A percentile compares a stretch with the other conserved stretches of the same genome.
These are phyloP conservation scores for Berberis vulgaris DNA, from an alignment of 164 flowering plant genomes.

Conservation along the genomic window DNA sequence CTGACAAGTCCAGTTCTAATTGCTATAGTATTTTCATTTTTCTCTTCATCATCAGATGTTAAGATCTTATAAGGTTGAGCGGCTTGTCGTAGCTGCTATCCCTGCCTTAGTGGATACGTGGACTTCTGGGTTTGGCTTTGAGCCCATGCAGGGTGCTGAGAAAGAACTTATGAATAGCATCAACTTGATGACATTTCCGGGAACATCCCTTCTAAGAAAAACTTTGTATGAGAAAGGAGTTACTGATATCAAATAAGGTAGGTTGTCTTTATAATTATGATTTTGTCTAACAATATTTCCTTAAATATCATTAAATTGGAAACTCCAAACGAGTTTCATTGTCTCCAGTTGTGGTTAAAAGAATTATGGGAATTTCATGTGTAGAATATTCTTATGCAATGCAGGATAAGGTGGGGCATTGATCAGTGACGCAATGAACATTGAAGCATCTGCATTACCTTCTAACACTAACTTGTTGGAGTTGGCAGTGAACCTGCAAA, in stretches of 20 bases:
- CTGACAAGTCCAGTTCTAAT: neutral
- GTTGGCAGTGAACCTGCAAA: slow-evolving; percentile 7
- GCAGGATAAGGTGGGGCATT: slow-evolving; percentile 1
- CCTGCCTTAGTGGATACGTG: slow-evolving; percentile 84
- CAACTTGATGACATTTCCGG: slow-evolving; percentile 95
- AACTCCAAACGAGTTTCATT: too few species aligned
- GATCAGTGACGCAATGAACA: neutral
- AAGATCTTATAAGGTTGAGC: slow-evolving; percentile 69
- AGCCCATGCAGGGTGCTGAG: slow-evolving; percentile 49
- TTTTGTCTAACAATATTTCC: neutral
- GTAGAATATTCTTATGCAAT: slow-evolving; percentile 6
- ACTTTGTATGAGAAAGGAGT: slow-evolving; percentile 23
- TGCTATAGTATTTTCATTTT: too few species aligned
- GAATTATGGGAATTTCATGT: neutral
- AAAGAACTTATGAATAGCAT: slow-evolving; percentile 37
- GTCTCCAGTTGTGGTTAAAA: too few species aligned
- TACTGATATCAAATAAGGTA: slow-evolving; percentile 13
- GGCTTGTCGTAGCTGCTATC: slow-evolving; percentile 82
- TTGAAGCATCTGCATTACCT: slow-evolving; percentile 2
- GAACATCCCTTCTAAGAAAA: slow-evolving; percentile 66
- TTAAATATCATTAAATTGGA: neutral
- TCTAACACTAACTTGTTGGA: slow-evolving; percentile 10
- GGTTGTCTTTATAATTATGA: slow-evolving; percentile 1
- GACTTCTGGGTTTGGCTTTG: slow-evolving; percentile 84
- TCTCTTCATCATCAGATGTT: slow-evolving; percentile 38